Percentiles rank a stretch among this genome's conserved stretches.
Conservation (phyloP, 1,284 basidiomycete species). For the Rhodotorula mucilaginosa region DNA sequence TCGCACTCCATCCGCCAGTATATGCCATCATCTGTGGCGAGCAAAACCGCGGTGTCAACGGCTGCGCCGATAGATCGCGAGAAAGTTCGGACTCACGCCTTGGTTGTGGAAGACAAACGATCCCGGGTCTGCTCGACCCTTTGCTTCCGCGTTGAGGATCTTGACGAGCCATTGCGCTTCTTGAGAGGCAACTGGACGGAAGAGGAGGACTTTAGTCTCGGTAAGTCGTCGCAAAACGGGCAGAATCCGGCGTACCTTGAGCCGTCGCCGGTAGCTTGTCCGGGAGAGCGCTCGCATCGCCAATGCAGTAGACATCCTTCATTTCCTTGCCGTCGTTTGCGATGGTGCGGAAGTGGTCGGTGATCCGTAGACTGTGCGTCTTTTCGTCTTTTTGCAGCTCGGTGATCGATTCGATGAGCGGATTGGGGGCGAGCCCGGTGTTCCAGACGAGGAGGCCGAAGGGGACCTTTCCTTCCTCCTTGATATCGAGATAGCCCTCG, state of each 20-base stretch:
- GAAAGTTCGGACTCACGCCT: constrained; percentile 54
- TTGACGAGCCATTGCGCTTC: constrained; percentile 45
- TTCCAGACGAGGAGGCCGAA: constrained; percentile 84
- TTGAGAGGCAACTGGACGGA: constrained; percentile 44
- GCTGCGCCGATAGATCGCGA: background rate
- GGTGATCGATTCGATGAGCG: constrained; percentile 63
- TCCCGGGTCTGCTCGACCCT: background rate
- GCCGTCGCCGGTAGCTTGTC: constrained; percentile 48
- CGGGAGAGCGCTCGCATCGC: constrained; percentile 68
- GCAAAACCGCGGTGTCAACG: fast-evolving
- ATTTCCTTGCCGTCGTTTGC: constrained; percentile 26
- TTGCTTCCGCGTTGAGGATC: constrained; percentile 40
- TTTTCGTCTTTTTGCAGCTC: constrained; percentile 64
- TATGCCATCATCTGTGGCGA: constrained; percentile 61
- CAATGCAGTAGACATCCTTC: constrained; percentile 53
- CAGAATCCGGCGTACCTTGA: constrained; percentile 36
- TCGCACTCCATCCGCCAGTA: constrained; percentile 66
- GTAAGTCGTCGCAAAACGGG: background rate
- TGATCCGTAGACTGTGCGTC: constrained; percentile 59
- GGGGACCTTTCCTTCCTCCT: constrained; percentile 55
- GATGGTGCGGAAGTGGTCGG: constrained; percentile 60
- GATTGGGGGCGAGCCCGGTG: constrained; percentile 64
- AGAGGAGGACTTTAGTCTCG: too few species aligned
- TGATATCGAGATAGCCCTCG: constrained; percentile 32
- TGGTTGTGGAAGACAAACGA: constrained; percentile 53